Evolutionary conservation across 164 flowering plant species (phyloP).

Genomic region (Dillenia turbinata): DNA sequence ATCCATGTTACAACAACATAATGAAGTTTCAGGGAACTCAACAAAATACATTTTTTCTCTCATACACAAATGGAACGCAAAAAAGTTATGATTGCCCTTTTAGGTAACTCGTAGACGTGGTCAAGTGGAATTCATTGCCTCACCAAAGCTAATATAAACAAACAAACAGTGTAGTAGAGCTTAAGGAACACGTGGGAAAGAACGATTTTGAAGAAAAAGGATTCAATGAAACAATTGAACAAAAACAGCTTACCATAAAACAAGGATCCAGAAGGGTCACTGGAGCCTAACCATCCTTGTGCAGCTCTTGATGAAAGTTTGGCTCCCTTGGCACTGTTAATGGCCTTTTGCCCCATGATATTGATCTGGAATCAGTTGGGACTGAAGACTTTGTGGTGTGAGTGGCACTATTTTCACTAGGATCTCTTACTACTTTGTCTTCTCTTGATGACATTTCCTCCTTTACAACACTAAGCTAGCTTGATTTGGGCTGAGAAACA

Average conservation of each 20-base stretch:
- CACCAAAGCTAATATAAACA: no score
- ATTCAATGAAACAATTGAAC: constrained; percentile 61
- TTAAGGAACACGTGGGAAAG: no score
- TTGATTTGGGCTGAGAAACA: constrained; percentile 15
- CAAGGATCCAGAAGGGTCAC: neutral
- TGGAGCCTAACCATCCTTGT: constrained; percentile 19
- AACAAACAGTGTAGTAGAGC: no score
- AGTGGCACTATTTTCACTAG: constrained; percentile 3
- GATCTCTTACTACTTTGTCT: constrained; percentile 15
- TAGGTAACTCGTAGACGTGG: no score
- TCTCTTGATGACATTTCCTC: constrained; percentile 34
- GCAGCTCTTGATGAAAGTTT: constrained; percentile 57
- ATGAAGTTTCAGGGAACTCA: no score
- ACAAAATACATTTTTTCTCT: no score
- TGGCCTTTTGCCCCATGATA: constrained; percentile 34
- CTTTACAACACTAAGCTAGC: constrained; percentile 29
- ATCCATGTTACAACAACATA: no score
- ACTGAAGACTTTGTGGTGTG: neutral
- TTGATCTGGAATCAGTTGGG: constrained; percentile 16
- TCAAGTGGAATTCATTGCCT: no score
- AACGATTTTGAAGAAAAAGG: neutral
- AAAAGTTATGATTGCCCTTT: no score
- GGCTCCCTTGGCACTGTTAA: constrained; percentile 58
- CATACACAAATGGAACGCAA: no score
- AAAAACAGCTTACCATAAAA: neutral